Conservation (phyloP, 176 grass and related monocot genomes). For the Cymbopogon citratus region DNA sequence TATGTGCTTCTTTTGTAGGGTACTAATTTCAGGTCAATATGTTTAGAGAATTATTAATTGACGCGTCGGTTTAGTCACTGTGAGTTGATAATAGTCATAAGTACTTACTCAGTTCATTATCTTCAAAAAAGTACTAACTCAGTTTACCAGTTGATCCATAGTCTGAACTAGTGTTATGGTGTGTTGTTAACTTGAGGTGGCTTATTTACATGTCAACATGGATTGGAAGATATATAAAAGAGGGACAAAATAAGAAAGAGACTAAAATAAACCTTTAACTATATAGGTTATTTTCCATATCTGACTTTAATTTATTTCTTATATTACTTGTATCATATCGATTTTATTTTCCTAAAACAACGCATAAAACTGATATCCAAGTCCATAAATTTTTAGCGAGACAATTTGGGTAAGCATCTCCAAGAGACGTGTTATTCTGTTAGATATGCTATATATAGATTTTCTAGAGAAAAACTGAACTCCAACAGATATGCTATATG, state of each 20-base stretch:
- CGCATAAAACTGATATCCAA: too few relatives aligned
- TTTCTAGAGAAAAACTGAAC: too few relatives aligned
- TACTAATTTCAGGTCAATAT: not conserved
- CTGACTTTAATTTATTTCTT: too few relatives aligned
- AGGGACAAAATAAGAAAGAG: not conserved
- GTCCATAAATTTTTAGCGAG: too few relatives aligned
- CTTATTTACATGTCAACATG: not conserved
- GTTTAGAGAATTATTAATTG: not conserved
- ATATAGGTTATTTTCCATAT: too few relatives aligned
- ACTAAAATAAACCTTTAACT: too few relatives aligned
- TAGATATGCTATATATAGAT: too few relatives aligned
- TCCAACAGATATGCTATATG: too few relatives aligned
- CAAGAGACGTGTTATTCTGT: too few relatives aligned
- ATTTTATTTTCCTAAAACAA: not conserved
- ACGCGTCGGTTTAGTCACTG: not conserved
- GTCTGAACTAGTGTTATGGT: not conserved
- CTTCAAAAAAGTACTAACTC: not conserved
- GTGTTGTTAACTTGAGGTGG: not conserved
- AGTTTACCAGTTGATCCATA: not conserved
- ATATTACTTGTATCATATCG: not conserved
- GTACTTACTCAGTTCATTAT: not conserved
- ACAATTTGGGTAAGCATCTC: too few relatives aligned
- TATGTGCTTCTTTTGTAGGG: not conserved
- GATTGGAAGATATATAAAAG: not conserved
- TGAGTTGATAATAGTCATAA: not conserved